These are phyloP conservation scores for Periconia sp. DNA, from an alignment of 2,329 filamentous ascomycete species.

Conservation along the genomic window DNA sequence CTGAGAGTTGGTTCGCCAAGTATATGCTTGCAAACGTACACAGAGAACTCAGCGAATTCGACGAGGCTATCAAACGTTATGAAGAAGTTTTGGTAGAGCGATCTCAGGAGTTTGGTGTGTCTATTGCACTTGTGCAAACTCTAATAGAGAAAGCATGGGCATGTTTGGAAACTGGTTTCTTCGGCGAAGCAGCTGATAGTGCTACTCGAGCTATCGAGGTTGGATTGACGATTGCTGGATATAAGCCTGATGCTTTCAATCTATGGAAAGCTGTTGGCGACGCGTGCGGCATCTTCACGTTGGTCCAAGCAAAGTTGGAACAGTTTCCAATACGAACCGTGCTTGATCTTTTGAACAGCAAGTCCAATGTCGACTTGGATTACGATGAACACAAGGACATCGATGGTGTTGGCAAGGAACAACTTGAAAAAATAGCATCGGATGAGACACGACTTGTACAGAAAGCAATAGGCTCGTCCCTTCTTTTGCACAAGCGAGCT, in stretches of 20 bases:
- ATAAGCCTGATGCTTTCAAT: constrained; percentile 77
- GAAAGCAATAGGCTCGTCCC: constrained; percentile 67
- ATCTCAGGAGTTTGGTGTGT: constrained; percentile 79
- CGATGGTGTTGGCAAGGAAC: constrained; percentile 61
- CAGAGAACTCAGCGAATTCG: constrained; percentile 86
- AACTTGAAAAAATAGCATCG: constrained; percentile 27
- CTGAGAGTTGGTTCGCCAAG: constrained; percentile 89
- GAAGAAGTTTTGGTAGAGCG: constrained; percentile 68
- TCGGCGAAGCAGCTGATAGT: constrained; percentile 76
- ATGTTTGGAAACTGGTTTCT: constrained; percentile 79
- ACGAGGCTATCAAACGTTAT: constrained; percentile 79
- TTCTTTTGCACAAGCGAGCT: constrained; percentile 85
- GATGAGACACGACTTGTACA: constrained; percentile 44
- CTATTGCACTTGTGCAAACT: constrained; percentile 84
- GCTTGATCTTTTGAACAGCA: constrained; percentile 57
- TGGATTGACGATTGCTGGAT: constrained; percentile 62
- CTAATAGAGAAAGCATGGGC: constrained; percentile 79
- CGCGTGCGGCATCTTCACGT: constrained; percentile 81
- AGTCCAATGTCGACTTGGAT: constrained; percentile 53
- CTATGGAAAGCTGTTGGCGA: constrained; percentile 93
- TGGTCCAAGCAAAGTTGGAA: constrained; percentile 67
- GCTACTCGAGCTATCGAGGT: constrained; percentile 70
- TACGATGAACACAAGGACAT: constrained; percentile 65
- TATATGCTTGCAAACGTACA: constrained; percentile 97
- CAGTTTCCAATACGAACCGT: constrained; percentile 65